Base-by-base conservation (phyloP, 2,329 filamentous ascomycete species). In the Paracoccidioides lutzii region DNA sequence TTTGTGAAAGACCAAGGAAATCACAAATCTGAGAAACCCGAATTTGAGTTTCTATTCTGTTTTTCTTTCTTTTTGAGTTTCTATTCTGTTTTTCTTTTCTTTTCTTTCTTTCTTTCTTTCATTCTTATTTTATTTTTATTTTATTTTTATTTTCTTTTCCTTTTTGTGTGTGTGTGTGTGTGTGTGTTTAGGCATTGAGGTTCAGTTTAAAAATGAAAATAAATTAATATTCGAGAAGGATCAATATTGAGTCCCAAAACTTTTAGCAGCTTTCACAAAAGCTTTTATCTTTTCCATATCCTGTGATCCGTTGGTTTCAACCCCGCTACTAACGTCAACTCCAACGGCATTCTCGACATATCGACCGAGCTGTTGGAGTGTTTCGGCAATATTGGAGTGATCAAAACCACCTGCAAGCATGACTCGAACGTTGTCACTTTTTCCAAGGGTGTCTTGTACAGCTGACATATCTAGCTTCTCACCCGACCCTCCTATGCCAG, bases 271-370 rank as follows among this genome's bases (percentile, higher is more conserved):
- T 66, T 81, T 79, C 43, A 97, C 77, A 71, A 98, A 98, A 3
- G 79, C 81, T 60, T 77, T 76, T 62, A 98, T 97, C 74, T 86
- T 94, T 15, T 82, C 80, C 56, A 91, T 64, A 69, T 84, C 87
- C 71, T 98, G 93, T 66, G 82, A 76, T 2, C 90, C 91, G 62
- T 85, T 80, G 40, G 82, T 83, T 72, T 97, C 93, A 2, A 98
- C 90, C 0, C 94, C 94, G 65, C 88, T 95, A 70, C 90, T 95
- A 22, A 95, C 88, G 74, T 98, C 93, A 3, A 98, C 87, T 1
- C 85, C 90, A 38, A 90, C 75, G 10, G 96, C 81, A 58, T 84
- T 81, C 8, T 76, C 76, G 32, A 76, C 75, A 8, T 81, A 68
- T 5, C 79, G 75, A 0, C 83, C 85, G 14, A 91, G 73, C 12